Conservation (phyloP, 352 stramenopile genomes). For the Globisporangium irregulare region DNA sequence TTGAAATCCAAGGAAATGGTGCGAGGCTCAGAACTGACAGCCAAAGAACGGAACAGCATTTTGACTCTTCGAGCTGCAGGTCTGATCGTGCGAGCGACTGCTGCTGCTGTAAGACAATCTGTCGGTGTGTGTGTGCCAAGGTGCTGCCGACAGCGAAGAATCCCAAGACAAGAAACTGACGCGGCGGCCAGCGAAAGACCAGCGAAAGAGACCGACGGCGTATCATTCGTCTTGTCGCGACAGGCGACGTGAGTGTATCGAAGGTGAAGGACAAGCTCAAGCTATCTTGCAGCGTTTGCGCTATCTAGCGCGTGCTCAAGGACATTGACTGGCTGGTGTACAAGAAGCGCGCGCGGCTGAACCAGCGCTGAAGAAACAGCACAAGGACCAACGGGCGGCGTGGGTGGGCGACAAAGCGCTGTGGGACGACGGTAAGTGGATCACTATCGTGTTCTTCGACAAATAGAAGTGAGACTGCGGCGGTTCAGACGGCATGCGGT, state of each 20-base stretch:
- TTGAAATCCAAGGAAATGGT: background rate
- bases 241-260: too few species aligned
- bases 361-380: too few species aligned
- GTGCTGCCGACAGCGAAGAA: background rate
- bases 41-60: background rate
- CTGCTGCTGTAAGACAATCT: background rate
- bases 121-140: background rate
- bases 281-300: too few species aligned
- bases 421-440: background rate
- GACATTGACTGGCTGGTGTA: too few species aligned
- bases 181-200: background rate
- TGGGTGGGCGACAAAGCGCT: too few species aligned
- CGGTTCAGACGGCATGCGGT: background rate
- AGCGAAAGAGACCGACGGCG: background rate
- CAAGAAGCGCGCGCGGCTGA: too few species aligned
- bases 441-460: background rate
- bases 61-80: conserved; percentile 1
- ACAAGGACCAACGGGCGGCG: too few species aligned
- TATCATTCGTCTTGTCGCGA: background rate
- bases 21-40: background rate
- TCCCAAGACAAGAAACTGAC: background rate
- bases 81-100: background rate
- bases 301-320: too few species aligned
- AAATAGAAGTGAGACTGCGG: background rate
- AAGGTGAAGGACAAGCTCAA: too few species aligned